These are phyloP conservation scores for Termitomyces sp. DNA, from an alignment of 768 basidiomycete species.

Conservation along the genomic window DNA sequence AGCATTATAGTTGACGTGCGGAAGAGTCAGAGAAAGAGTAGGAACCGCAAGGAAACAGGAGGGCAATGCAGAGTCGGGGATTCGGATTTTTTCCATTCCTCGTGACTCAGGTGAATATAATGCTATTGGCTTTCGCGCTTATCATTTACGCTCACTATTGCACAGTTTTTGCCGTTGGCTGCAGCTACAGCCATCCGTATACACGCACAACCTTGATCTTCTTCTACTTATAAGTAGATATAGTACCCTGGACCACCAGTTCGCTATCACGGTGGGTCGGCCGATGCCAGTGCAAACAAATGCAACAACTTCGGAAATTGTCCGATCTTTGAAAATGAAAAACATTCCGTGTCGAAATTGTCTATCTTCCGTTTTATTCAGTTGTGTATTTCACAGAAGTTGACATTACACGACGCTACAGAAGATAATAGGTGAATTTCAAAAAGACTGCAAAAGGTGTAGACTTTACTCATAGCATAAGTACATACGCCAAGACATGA, in stretches of 20 bases:
- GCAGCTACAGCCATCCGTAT: conserved; percentile 5
- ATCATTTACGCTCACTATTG: conserved; percentile 17
- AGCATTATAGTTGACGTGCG: conserved; percentile 28
- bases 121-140: conserved; percentile 18
- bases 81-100: conserved; percentile 14
- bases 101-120: conserved; percentile 21
- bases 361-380: no score
- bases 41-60: not conserved
- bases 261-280: conserved; percentile 1
- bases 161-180: conserved; percentile 30
- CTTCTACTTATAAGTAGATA: not conserved
- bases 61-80: conserved; percentile 12
- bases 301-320: not conserved
- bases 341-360: no score
- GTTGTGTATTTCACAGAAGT: no score
- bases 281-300: not conserved
- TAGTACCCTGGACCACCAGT: not conserved
- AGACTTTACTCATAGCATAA: no score
- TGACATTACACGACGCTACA: no score
- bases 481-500: no score
- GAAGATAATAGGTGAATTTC: no score
- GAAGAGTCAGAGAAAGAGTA: conserved; percentile 15
- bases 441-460: no score
- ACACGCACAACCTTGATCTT: conserved; percentile 3
- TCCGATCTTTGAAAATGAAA: not conserved